Conservation (phyloP, 83 land plant species). For the Thuja plicata region DNA sequence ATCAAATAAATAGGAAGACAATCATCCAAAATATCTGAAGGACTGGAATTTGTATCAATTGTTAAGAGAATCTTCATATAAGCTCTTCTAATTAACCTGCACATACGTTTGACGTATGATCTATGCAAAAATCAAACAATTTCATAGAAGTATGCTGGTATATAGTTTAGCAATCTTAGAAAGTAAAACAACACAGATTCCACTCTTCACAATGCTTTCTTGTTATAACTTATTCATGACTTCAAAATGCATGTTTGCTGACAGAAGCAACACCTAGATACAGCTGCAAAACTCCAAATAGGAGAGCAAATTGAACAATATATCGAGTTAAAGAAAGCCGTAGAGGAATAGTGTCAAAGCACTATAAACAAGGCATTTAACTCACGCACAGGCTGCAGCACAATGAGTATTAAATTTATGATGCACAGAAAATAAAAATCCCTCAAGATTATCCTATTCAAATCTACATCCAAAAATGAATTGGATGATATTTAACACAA, state of each 20-base stretch:
- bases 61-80: background rate
- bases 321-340: background rate
- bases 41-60: background rate
- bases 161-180: background rate
- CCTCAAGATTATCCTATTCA: background rate
- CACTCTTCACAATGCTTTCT: background rate
- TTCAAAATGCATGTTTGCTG: background rate
- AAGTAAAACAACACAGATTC: background rate
- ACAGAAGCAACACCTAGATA: background rate
- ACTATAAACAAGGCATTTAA: background rate
- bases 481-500: background rate
- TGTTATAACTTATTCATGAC: background rate
- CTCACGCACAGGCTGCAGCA: background rate
- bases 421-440: background rate
- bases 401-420: too few species aligned
- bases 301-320: background rate
- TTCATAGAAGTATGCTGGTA: background rate
- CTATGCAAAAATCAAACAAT: background rate
- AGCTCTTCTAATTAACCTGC: background rate
- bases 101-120: background rate
- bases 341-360: background rate
- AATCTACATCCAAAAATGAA: background rate
- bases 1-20: background rate
- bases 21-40: background rate
- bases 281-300: background rate